Percentiles rank a stretch among this genome's conserved stretches.
Conservation (phyloP, 495 filamentous ascomycete genomes). For the Talaromyces liani region DNA sequence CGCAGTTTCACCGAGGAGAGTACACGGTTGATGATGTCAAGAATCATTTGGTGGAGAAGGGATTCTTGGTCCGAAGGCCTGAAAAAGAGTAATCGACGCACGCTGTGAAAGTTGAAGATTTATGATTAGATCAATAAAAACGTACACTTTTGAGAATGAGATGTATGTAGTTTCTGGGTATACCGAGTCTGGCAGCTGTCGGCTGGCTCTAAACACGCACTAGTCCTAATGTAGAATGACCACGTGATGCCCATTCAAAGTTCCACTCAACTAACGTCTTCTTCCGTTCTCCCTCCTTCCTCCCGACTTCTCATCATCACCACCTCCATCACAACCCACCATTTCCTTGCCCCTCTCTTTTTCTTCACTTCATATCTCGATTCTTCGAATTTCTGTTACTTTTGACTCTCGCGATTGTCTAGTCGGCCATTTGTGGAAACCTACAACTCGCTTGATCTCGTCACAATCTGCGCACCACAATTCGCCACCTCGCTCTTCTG, state of each 20-base stretch:
- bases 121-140: background rate
- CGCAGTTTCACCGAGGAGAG: constrained; percentile 83
- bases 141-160: background rate
- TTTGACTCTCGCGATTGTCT: background rate
- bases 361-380: background rate
- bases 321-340: background rate
- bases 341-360: background rate
- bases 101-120: background rate
- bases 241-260: background rate
- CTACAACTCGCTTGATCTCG: background rate
- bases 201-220: background rate
- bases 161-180: background rate
- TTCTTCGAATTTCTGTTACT: background rate
- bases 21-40: constrained; percentile 96
- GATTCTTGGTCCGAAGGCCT: constrained; percentile 67
- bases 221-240: background rate
- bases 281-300: background rate
- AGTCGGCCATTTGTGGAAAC: background rate
- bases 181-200: background rate
- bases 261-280: background rate
- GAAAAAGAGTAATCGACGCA: constrained; percentile 35
- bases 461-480: background rate
- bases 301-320: background rate
- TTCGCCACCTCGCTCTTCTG: background rate
- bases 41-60: constrained; percentile 60